A percentile compares a stretch with the other conserved stretches of the same genome.
These are phyloP conservation scores for Paraurostyla sp. DNA, from an alignment of 73 alveolate genomes.

Conservation along the genomic window DNA sequence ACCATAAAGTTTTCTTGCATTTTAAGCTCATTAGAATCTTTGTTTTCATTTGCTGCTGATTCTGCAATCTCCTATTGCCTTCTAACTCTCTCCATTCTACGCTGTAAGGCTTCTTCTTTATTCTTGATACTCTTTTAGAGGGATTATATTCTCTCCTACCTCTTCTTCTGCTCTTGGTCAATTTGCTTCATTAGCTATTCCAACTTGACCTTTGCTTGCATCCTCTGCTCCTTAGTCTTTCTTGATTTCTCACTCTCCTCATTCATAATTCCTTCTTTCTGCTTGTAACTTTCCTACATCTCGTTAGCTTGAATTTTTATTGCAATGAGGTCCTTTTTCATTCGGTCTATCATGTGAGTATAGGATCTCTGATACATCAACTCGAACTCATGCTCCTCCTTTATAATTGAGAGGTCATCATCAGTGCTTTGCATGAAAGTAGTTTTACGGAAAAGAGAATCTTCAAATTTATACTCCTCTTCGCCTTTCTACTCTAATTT, in stretches of 20 bases:
- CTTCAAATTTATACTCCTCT: slow-evolving; percentile 65
- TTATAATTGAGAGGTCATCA: slow-evolving; percentile 23
- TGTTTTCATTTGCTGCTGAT: slow-evolving; percentile 87
- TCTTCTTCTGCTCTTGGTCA: slow-evolving; percentile 74
- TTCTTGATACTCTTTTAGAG: slow-evolving; percentile 72
- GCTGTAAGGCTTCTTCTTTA: slow-evolving; percentile 79
- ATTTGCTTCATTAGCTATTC: slow-evolving; percentile 79
- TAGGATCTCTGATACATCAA: slow-evolving; percentile 57
- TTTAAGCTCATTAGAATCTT: slow-evolving; percentile 80
- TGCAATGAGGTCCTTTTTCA: slow-evolving; percentile 84
- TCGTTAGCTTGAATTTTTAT: slow-evolving; percentile 77
- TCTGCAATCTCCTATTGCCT: slow-evolving; percentile 83
- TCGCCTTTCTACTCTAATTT: slow-evolving; percentile 59
- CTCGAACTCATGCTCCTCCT: slow-evolving; percentile 66
- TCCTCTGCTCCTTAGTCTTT: slow-evolving; percentile 75
- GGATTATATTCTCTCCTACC: slow-evolving; percentile 77
- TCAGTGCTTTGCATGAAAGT: slow-evolving; percentile 45
- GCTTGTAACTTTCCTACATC: slow-evolving; percentile 64
- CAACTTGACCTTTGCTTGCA: slow-evolving; percentile 76
- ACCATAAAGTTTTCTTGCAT: slow-evolving; percentile 79
- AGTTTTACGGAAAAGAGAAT: slow-evolving; percentile 14
- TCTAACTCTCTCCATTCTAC: slow-evolving; percentile 80
- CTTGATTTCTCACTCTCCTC: slow-evolving; percentile 78
- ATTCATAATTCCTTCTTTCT: slow-evolving; percentile 55
- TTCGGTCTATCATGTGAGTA: slow-evolving; percentile 75